Evolutionary conservation across 1,284 basidiomycete genomes (phyloP), one percentile per base, ranked within the genome.

Genomic region (Malassezia sympodialis): DNA sequence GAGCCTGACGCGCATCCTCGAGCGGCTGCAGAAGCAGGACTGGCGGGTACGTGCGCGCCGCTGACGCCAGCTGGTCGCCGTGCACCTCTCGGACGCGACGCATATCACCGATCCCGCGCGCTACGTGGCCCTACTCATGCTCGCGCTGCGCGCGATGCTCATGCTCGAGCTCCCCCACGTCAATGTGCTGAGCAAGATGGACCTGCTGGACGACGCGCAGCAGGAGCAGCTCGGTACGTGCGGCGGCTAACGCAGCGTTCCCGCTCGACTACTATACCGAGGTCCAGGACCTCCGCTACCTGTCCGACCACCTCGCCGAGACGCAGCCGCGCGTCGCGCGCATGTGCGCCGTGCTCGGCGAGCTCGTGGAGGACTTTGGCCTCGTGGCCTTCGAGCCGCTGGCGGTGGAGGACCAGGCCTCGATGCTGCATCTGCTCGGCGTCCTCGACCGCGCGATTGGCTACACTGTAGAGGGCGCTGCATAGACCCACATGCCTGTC

Each of bases 211-310:
- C 51, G 55, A 58, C 6, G 59, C 50, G 34, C 65, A 67, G 49
- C 60, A 61, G 27, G 27, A 47, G 39, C 35, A 58, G 35, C 61
- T 67, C 35, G 50, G 59, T 31, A 56, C 59, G 45, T 58, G 49
- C 40, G 15, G n/a, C 49, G 58, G 30, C 44, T 21, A 19, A 34
- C n/a, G 34, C 48, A 56, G 90, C 90, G 34, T 96, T 98, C 79
- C 94, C 93, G 69, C 83, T 98, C 39, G 89, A 93, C 64, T 99
- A 89, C 75, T 98, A 98, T 75, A 96, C 94, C 37, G 89, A 98
- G 76, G 93, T 94, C 0, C 90, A 96, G 76, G 91, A 99, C 74
- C 79, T 99, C 0, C 85, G 85, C 0, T 87, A 96, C 75, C 82
- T 99, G 6, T 82, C 88, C 62, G 86, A 84, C 56, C 31, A 51